Evolutionary conservation across 2,329 filamentous ascomycete species (phyloP).

Genomic region (Sphaceloma murrayae): DNA sequence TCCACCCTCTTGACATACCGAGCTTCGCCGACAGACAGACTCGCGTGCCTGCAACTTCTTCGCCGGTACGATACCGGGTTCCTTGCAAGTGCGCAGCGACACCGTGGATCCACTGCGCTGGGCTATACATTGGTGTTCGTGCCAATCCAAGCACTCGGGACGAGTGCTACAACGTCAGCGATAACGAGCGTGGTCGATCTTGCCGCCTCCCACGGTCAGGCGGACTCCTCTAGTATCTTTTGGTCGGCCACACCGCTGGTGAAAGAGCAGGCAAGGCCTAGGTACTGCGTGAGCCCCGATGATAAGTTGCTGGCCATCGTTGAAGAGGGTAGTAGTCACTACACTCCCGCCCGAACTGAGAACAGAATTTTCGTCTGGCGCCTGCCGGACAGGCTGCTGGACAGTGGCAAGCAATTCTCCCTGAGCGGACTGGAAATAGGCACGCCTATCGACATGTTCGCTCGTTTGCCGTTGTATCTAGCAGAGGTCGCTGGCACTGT

Average conservation of each 20-base stretch:
- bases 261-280: background rate
- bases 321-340: constrained; percentile 1
- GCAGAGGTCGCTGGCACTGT: constrained; percentile 2
- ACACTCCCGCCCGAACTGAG: background rate
- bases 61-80: background rate
- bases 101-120: background rate
- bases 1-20: constrained; percentile 18
- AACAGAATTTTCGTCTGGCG: constrained; percentile 10
- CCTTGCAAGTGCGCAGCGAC: background rate
- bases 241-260: background rate
- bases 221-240: background rate
- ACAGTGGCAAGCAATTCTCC: background rate
- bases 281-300: constrained; percentile 2
- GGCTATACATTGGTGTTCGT: background rate
- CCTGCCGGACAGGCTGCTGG: background rate
- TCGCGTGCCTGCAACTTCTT: background rate
- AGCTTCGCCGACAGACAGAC: background rate
- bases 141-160: too few relatives aligned
- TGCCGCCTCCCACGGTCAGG: background rate
- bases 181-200: background rate
- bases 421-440: too few relatives aligned
- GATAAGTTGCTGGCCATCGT: background rate
- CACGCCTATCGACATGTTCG: background rate
- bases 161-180: background rate
- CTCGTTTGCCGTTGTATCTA: constrained; percentile 1